Conservation (phyloP, 148 eudicot species). For the Silene latifolia region DNA sequence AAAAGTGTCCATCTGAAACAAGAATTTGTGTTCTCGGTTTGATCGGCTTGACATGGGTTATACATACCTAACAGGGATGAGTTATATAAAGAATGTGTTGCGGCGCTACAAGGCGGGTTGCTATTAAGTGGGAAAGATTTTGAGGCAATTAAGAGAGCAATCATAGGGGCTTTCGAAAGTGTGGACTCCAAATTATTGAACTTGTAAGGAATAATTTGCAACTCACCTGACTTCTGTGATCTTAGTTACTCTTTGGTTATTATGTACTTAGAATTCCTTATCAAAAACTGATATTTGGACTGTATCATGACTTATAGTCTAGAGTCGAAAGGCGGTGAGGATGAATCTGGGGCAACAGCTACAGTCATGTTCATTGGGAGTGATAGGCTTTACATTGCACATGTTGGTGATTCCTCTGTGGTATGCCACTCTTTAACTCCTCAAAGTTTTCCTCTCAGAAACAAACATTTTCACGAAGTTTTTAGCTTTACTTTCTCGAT, state of each 20-base stretch:
- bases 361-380: constrained; percentile 60
- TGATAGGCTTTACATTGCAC: constrained; percentile 64
- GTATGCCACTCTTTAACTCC: constrained; percentile 34
- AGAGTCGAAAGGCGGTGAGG: constrained; percentile 45
- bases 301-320: constrained; percentile 59
- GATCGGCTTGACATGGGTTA: constrained; percentile 18
- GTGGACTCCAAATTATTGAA: constrained; percentile 66
- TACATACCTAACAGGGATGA: constrained; percentile 57
- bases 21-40: background rate
- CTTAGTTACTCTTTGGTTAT: constrained; percentile 3
- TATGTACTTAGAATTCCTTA: background rate
- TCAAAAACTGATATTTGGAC: constrained; percentile 5
- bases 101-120: constrained; percentile 66
- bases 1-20: too few relatives aligned
- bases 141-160: constrained; percentile 44
- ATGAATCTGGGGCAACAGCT: constrained; percentile 92
- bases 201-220: constrained; percentile 38
- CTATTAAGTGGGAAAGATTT: constrained; percentile 57
- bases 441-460: background rate
- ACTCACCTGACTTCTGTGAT: background rate
- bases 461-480: too few relatives aligned
- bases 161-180: constrained; percentile 56
- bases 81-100: constrained; percentile 77
- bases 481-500: too few relatives aligned
- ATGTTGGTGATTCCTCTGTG: constrained; percentile 89